Conservation (phyloP, 2,329 filamentous ascomycete genomes). For the Gaeumannomyces sp. region DNA sequence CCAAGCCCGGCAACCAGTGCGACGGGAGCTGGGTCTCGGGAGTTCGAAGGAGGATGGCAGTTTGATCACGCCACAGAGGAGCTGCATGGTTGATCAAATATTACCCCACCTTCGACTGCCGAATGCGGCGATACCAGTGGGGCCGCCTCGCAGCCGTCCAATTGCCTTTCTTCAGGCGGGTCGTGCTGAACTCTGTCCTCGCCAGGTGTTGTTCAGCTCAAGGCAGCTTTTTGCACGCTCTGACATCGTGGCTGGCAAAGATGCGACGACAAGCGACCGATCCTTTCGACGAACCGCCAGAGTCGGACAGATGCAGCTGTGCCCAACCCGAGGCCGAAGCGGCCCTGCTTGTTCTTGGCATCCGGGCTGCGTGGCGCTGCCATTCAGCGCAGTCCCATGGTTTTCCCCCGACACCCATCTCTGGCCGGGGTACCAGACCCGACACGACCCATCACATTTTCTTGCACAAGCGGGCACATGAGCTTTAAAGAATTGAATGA, state of each 20-base stretch:
- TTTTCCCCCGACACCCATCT: no score
- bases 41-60: neutral
- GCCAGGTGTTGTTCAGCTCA: neutral
- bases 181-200: neutral
- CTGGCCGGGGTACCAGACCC: neutral
- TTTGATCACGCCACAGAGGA: neutral
- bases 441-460: neutral
- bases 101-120: neutral
- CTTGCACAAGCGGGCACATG: neutral
- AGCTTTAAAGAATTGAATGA: neutral
- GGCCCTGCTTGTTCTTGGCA: no score
- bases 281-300: neutral
- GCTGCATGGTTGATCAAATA: neutral
- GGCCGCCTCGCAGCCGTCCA: neutral
- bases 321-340: neutral
- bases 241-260: no score
- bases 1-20: neutral
- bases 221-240: neutral
- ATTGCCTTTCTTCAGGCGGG: neutral
- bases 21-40: neutral
- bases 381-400: no score
- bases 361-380: no score
- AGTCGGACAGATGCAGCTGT: neutral
- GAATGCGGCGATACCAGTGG: neutral
- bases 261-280: no score